Percentiles rank a stretch among this genome's conserved stretches.
Conservation (phyloP, 805 yeast species). For the Starmerella cellae region DNA sequence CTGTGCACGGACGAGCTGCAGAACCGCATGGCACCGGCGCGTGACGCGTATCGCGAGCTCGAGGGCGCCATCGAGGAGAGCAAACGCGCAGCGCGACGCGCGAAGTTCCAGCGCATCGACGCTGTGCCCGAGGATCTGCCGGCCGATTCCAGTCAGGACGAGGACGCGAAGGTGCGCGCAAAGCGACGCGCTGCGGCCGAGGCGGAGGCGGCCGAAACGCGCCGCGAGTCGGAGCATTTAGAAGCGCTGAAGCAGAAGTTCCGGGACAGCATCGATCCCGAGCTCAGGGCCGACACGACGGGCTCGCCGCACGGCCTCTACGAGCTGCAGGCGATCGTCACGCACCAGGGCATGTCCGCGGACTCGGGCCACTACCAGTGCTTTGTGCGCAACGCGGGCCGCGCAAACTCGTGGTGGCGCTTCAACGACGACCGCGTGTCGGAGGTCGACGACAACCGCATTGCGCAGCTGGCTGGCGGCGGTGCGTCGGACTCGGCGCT, state of each 20-base stretch:
- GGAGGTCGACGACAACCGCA: constrained; percentile 61
- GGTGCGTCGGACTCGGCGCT: constrained; percentile 94
- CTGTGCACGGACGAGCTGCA: constrained; percentile 68
- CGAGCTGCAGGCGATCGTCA: constrained; percentile 66
- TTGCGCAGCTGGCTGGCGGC: constrained; percentile 86
- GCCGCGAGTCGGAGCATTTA: constrained; percentile 15
- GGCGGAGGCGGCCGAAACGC: constrained; percentile 12
- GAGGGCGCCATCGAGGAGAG: constrained; percentile 65
- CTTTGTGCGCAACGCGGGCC: constrained; percentile 52
- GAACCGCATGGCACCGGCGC: constrained; percentile 48
- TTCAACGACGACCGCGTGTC: constrained; percentile 87
- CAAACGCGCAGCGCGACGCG: constrained; percentile 57
- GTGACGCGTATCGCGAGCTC: constrained; percentile 65
- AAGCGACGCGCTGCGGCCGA: constrained; percentile 17
- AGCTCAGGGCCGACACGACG: constrained; percentile 34
- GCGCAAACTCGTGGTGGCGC: constrained; percentile 77
- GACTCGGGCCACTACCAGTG: constrained; percentile 97
- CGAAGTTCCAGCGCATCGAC: constrained; percentile 34
- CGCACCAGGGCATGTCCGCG: constrained; percentile 91
- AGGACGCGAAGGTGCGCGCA: constrained; percentile 5
- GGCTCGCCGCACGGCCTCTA: constrained; percentile 83
- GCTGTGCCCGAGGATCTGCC: constrained; percentile 25
- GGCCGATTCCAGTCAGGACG: constrained; percentile 26
- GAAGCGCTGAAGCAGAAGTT: constrained; percentile 23
- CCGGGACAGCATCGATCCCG: constrained; percentile 30